Evolutionary conservation across 768 basidiomycete species (phyloP), one percentile per base, ranked within the genome.

Genomic region (Sarcodon sp.): DNA sequence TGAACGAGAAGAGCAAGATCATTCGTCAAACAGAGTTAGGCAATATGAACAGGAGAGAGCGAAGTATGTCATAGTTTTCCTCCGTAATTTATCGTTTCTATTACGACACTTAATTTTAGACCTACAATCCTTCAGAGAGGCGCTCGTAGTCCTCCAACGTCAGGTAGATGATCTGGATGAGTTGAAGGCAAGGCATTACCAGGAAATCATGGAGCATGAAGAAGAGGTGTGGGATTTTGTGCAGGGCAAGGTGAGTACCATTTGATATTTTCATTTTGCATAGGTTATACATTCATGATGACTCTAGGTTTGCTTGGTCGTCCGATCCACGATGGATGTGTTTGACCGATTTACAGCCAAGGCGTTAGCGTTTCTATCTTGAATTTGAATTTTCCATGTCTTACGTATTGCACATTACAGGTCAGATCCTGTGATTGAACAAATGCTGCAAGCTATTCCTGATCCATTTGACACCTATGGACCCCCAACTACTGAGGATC

Each of bases 221-320:
- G 89, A 93, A 55, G 83, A 94, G 62, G 84, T 90, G n/a, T 97
- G 93, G 93, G 80, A 92, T 56, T 77, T 79, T 11, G 88, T 94
- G 6, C 80, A 93, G 60, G 77, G 72, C 53, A 94, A 93, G 71
- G 85, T 86, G 54, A 33, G 62, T 54, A n/a, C 32, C 31, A 35
- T 13, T 33, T 8, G 33, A 31, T 35, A 44, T 45, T 35, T 39
- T 33, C 35, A 13, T 16, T n/a, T 35, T 27, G 35, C 35, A n/a
- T 27, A 27, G 9, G 9, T 10, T 39, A 18, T 31, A 32, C 12
- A 35, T 31, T 48, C 45, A 7, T 12, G n/a, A 12, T 27, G 21
- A 13, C 21, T 46, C 35, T 48, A 86, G 84, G 71, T 81, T 45
- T 90, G 83, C 58, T 72, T 92, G 33, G 83, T 83, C 3, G 84